Evolutionary conservation across 1,139 yeast genomes (phyloP), one percentile per base, ranked within the genome.

Genomic region (Suhomyces kunorum): DNA sequence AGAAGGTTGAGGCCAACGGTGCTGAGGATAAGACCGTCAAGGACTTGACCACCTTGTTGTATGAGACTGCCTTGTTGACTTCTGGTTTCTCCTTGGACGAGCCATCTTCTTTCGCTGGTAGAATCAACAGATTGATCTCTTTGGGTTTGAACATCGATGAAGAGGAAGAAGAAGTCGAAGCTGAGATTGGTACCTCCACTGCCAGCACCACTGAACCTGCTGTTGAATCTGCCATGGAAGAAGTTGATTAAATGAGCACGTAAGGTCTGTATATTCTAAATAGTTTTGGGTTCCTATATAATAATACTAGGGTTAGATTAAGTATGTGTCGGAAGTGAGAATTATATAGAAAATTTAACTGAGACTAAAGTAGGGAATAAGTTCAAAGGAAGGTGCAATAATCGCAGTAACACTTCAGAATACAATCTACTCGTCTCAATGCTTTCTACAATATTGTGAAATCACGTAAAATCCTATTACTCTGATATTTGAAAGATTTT

Each of bases 1-100:
- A 85, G 71, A 92, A 92, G 83, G 97, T 92, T 64, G 98, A 89
- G 59, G 83, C 87, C 54, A 95, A 88, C 59, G 98, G 98, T 72
- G 89, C 94, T 53, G 95, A 88, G 74, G 98, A 94, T 78, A 87
- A 95, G 79, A 90, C 97, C 52, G 98, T 94, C 62, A 89, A 88
- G 81, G 97, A 94, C 73, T 82, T 92, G 74, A 92, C 98, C 55
- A 87, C 95, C 57, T 81, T 92, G 69, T 79, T 94, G 70, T 92
- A 82, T 74, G 99, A 92, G 75, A 92, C 99, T 59, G 98, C 99
- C 47, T 79, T 92, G 70, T 81, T 92, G 69, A 92, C 98, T 45
- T 94, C 98, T 55, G 99, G 99, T 74, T 92, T 92, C 92, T 76
- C 97, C 53, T 81, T 92, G 66, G 98, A 92, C 61, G 99, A 92